Percentiles rank a stretch among this genome's conserved stretches.
These are phyloP conservation scores for Berkeleyomyces rouxiae DNA, from an alignment of 2,329 filamentous ascomycete species.

Conservation along the genomic window DNA sequence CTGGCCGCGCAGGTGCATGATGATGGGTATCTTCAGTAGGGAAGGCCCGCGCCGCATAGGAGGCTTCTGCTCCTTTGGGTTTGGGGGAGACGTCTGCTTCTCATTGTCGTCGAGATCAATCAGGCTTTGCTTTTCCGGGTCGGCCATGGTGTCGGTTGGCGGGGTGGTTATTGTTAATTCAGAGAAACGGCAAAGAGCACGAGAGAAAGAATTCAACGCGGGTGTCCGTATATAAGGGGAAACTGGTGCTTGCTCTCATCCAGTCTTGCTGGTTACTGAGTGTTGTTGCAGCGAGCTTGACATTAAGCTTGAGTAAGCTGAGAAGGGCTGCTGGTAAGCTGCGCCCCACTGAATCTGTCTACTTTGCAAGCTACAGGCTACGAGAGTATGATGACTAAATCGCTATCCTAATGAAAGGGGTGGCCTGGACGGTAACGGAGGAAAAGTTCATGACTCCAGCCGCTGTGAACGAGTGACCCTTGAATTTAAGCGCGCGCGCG, in stretches of 20 bases:
- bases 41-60: constrained; percentile 35
- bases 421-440: no score
- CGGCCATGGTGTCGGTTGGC: background rate
- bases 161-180: background rate
- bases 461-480: no score
- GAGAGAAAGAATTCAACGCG: background rate
- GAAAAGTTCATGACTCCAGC: no score
- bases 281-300: background rate
- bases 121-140: constrained; percentile 13
- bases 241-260: background rate
- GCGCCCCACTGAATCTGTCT: background rate
- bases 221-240: background rate
- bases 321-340: background rate
- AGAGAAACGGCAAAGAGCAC: background rate
- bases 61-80: background rate
- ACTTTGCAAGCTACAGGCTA: background rate
- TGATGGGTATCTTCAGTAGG: constrained; percentile 63
- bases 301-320: background rate
- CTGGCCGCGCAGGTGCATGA: constrained; percentile 59
- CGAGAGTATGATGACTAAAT: background rate
- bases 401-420: background rate
- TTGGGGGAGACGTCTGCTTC: background rate
- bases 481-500: no score
- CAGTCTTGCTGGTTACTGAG: background rate
- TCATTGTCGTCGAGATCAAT: constrained; percentile 9